These are phyloP conservation scores for Aspergillus ochraceoroseus DNA, from an alignment of 2,329 filamentous ascomycete species.

Conservation along the genomic window DNA sequence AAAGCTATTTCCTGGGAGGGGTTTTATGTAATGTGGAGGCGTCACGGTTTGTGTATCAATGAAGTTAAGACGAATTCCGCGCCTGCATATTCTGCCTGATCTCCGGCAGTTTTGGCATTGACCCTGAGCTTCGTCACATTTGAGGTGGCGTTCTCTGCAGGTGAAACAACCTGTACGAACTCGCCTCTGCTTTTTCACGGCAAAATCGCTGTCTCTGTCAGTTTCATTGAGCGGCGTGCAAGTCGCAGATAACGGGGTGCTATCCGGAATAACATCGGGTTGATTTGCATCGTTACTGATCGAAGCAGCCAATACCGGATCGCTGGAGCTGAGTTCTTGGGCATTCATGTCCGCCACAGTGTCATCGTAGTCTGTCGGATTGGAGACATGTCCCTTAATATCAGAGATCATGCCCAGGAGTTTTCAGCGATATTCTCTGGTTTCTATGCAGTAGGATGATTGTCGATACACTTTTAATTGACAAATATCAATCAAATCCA, in stretches of 20 bases:
- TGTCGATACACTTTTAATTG: too few species aligned
- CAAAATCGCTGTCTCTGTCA: conserved; percentile 25
- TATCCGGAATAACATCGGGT: neutral
- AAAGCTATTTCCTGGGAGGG: conserved; percentile 63
- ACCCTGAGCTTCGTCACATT: conserved; percentile 73
- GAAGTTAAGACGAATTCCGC: conserved; percentile 84
- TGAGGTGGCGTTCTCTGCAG: conserved; percentile 81
- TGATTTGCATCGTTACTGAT: too few species aligned
- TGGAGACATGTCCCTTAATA: too few species aligned
- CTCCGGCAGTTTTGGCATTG: conserved; percentile 77
- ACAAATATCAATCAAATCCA: too few species aligned
- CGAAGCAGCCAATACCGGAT: too few species aligned
- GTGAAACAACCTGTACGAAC: conserved; percentile 88
- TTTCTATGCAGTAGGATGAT: too few species aligned
- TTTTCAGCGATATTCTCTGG: too few species aligned
- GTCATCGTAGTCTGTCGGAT: too few species aligned
- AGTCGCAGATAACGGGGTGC: neutral
- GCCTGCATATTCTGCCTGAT: conserved; percentile 77
- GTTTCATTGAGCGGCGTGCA: conserved; percentile 10
- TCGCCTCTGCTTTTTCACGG: conserved; percentile 65
- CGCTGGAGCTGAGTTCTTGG: too few species aligned
- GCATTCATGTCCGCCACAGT: too few species aligned
- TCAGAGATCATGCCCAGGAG: too few species aligned
- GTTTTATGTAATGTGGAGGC: conserved; percentile 57
- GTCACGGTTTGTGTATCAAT: conserved; percentile 73